Conservation (phyloP, 179 eudicot genomes). For the Amaranthus tricolor region DNA sequence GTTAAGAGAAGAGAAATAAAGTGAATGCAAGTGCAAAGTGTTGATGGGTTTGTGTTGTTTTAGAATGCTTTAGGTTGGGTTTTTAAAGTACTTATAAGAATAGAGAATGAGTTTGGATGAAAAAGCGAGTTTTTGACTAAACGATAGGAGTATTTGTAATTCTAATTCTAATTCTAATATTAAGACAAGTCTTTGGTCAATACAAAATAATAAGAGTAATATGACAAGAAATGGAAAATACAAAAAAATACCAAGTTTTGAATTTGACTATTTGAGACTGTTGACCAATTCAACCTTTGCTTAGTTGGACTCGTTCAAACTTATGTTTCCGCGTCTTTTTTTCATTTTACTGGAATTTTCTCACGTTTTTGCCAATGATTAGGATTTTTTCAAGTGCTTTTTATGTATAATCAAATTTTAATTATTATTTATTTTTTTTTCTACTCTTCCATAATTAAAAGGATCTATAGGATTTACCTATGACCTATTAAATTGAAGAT, state of each 20-base stretch:
- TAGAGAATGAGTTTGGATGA: conserved; percentile 56
- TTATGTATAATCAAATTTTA: background rate
- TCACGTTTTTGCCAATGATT: conserved; percentile 7
- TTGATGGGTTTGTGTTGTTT: conserved; percentile 14
- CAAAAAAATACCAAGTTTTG: conserved; percentile 4
- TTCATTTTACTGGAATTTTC: background rate
- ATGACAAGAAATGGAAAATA: conserved; percentile 6
- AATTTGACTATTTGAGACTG: conserved; percentile 13
- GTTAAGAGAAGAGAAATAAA: conserved; percentile 3
- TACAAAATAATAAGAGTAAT: conserved; percentile 13
- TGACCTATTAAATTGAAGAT: no score
- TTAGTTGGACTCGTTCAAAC: conserved; percentile 29
- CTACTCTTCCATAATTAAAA: no score
- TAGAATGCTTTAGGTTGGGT: conserved; percentile 10
- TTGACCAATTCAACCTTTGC: conserved; percentile 55
- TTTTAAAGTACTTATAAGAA: background rate
- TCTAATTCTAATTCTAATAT: no score
- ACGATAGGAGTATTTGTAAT: background rate
- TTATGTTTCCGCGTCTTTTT: conserved; percentile 25
- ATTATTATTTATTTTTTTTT: background rate
- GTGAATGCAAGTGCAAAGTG: conserved; percentile 12
- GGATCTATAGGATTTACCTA: no score
- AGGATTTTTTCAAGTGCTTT: background rate
- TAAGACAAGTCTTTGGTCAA: conserved; percentile 57
- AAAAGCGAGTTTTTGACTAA: conserved; percentile 48